These are phyloP conservation scores for Exophiala spinifera DNA, from an alignment of 2,329 filamentous ascomycete genomes.

Conservation along the genomic window DNA sequence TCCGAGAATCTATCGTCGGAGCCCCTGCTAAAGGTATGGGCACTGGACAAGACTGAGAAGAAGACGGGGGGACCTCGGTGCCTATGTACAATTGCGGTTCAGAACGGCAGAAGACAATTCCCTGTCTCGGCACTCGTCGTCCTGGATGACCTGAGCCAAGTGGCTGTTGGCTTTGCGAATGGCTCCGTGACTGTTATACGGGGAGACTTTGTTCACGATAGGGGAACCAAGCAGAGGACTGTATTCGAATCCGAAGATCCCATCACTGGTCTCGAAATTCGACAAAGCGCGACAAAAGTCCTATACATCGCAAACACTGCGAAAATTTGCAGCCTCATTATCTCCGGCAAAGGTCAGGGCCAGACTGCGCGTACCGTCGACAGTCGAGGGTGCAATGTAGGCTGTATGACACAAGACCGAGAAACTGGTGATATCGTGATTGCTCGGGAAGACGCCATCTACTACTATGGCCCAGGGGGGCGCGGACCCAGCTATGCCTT, in stretches of 20 bases:
- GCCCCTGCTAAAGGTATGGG: conserved; percentile 95
- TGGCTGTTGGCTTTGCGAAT: conserved; percentile 94
- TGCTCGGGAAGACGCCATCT: conserved; percentile 92
- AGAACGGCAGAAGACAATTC: conserved; percentile 88
- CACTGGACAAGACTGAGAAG: conserved; percentile 87
- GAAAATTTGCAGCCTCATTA: conserved; percentile 78
- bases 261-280: conserved; percentile 83
- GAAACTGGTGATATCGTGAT: conserved; percentile 81
- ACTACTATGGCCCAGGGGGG: conserved; percentile 83
- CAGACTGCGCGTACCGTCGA: conserved; percentile 85
- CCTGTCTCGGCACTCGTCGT: conserved; percentile 90
- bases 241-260: conserved; percentile 97
- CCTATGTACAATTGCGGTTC: conserved; percentile 77
- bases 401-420: conserved; percentile 87
- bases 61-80: conserved; percentile 88
- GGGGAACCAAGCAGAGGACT: conserved; percentile 87
- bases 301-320: conserved; percentile 91
- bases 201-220: conserved; percentile 91
- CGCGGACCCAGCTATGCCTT: conserved; percentile 86
- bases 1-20: conserved; percentile 84
- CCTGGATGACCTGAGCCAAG: conserved; percentile 82
- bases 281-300: conserved; percentile 63
- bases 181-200: conserved; percentile 89
- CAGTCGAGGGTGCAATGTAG: conserved; percentile 84
- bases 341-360: conserved; percentile 84